Base-by-base conservation (phyloP, 768 basidiomycete species). In the Cubamyces lactineus region DNA sequence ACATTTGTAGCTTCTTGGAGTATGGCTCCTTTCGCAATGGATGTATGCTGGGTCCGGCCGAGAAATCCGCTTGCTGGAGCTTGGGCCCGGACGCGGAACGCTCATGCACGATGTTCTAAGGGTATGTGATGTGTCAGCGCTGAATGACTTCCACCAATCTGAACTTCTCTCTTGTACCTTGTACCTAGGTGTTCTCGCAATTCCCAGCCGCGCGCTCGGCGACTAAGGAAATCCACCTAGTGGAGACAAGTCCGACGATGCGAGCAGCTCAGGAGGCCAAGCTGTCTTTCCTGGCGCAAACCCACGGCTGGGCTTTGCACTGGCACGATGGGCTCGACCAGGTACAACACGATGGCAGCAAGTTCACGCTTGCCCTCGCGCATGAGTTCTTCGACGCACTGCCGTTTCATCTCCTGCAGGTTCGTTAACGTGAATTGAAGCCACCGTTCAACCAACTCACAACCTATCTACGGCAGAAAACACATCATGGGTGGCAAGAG, bases 321-420 rank as follows among this genome's bases (percentile, higher is more conserved):
- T 98, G 95, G 94, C 84, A 90, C 66, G 82, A 89, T 57, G 79
- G 84, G 0, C 75, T 97, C 17, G 84, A 89, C 41, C 86, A 93
- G 17, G 75, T 99, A 0, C 74, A 81, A 0, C 75, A 70, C 2
- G 77, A 78, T 62, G 67, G 79, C 17, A 76, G 78, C 11, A 71
- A 74, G 52, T 98, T 87, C 73, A 95, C 94, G 0, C 86, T 97
- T 79, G 73, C 97, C 23, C 77, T 98, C 16, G 97, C 97, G 0
- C 96, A 99, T 74, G 97, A 98, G 71, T 96, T 98, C 76, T 98
- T 99, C 64, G 97, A 98, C 72, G 96, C 96, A 0, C 80, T 99
- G 46, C 96, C 97, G 0, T 87, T 98, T 49, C 92, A 97, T 73
- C 78, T 95, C 40, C 77, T 98, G 40, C 87, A 96, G 80, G 95